phyloP scores from a whole-genome alignment of 148 eudicot species.

The Limonium bicolor region DNA sequence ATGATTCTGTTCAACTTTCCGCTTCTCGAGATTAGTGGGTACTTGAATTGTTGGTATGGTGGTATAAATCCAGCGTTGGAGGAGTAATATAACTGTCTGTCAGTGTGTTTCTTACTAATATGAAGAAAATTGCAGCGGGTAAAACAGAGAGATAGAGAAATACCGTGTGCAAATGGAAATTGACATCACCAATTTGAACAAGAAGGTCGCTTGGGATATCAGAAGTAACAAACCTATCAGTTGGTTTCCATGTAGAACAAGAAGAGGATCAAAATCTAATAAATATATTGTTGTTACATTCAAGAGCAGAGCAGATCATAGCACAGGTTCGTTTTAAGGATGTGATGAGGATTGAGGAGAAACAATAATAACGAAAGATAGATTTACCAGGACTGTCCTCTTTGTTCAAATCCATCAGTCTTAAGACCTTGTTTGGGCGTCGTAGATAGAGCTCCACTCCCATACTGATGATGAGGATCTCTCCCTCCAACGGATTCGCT shows the following conservation, averaged over 20 bases:
- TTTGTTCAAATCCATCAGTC: conserved; percentile 82
- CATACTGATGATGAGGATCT: too few species aligned
- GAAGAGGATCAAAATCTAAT: not conserved
- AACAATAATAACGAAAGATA: not conserved
- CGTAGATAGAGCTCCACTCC: conserved; percentile 41
- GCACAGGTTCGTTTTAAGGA: not conserved
- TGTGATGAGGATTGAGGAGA: not conserved
- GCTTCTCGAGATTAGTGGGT: conserved; percentile 77
- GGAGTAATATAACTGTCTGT: too few species aligned
- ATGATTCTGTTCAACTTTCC: conserved; percentile 78
- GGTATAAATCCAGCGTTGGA: too few species aligned
- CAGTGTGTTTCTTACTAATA: too few species aligned
- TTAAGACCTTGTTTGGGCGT: conserved; percentile 56
- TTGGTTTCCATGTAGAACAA: not conserved
- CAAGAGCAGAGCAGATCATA: not conserved
- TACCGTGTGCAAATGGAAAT: conserved; percentile 93
- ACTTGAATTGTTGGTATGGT: too few species aligned
- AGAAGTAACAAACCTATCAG: conserved; percentile 66
- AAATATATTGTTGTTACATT: not conserved
- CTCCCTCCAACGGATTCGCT: conserved; percentile 45
- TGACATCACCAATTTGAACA: conserved; percentile 66
- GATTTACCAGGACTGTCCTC: conserved; percentile 87
- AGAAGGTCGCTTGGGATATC: conserved; percentile 87
- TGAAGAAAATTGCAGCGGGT: not conserved
- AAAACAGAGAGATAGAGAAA: not conserved